A percentile compares a stretch with the other conserved stretches of the same genome.
These are phyloP conservation scores for Lotmaria passim DNA, from an alignment of 208 protist species.

Conservation along the genomic window DNA sequence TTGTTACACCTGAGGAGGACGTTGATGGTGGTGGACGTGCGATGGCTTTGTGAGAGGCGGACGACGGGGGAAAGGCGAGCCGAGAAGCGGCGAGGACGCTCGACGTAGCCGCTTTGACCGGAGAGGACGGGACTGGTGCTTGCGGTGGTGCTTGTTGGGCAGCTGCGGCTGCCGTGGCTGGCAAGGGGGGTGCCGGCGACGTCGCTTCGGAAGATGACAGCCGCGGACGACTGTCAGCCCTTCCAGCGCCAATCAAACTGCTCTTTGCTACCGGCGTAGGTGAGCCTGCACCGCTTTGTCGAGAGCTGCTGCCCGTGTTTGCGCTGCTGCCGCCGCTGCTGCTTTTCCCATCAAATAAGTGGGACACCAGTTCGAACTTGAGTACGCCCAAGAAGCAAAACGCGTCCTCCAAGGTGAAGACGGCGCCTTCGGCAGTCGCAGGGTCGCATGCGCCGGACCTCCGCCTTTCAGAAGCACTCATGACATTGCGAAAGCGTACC, in stretches of 20 bases:
- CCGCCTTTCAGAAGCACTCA: neutral
- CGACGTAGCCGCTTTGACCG: neutral
- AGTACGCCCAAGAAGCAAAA: conserved; percentile 15
- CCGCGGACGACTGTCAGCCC: neutral
- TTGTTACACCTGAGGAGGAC: neutral
- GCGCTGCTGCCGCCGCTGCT: neutral
- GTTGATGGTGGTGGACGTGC: neutral
- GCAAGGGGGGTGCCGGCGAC: neutral
- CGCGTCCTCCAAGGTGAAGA: conserved; percentile 23
- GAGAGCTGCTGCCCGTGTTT: neutral
- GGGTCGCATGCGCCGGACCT: neutral
- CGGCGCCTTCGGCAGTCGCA: neutral
- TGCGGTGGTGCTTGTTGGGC: neutral
- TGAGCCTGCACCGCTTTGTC: neutral
- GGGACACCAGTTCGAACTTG: conserved; percentile 7
- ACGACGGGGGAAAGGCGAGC: neutral
- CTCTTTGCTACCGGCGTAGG: neutral
- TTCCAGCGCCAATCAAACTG: neutral
- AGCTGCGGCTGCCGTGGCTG: neutral
- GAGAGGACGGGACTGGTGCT: neutral
- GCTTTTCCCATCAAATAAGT: neutral
- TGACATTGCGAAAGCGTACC: conserved; percentile 11
- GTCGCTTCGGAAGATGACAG: neutral
- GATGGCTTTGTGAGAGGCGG: neutral
- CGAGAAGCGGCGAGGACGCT: neutral